These are phyloP conservation scores for Biscogniauxia marginata DNA, from an alignment of 2,329 filamentous ascomycete species.

Conservation along the genomic window DNA sequence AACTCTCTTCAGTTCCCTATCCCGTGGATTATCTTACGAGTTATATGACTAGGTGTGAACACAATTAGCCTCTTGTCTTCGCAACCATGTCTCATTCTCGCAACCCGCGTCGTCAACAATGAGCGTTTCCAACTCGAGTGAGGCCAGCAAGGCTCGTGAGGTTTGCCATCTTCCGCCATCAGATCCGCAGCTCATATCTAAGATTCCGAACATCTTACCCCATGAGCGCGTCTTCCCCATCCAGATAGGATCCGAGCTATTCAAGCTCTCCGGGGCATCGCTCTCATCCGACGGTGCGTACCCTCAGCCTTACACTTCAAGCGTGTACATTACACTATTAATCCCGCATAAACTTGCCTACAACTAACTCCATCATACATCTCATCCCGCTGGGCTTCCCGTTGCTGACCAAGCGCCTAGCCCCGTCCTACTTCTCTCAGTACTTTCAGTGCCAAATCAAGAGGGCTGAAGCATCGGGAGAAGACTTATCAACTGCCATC, in stretches of 20 bases:
- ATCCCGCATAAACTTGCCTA: no score
- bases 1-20: no score
- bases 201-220: constrained; percentile 60
- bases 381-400: constrained; percentile 2
- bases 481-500: constrained; percentile 50
- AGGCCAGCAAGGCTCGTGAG: constrained; percentile 27
- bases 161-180: constrained; percentile 30
- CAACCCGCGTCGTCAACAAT: constrained; percentile 21
- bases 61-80: neutral
- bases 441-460: constrained; percentile 86
- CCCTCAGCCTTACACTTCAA: constrained; percentile 1
- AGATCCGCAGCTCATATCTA: constrained; percentile 37
- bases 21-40: no score
- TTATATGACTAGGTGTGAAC: neutral
- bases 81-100: constrained; percentile 22
- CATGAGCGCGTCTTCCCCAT: constrained; percentile 73
- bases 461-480: constrained; percentile 57
- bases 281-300: constrained; percentile 69
- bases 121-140: constrained; percentile 31
- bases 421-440: constrained; percentile 93
- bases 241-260: constrained; percentile 70
- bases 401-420: constrained; percentile 44
- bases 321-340: no score
- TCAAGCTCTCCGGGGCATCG: constrained; percentile 71
- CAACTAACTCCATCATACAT: no score